Evolutionary conservation across 257 asterid species (phyloP).

Genomic region (Lavandula angustifolia): DNA sequence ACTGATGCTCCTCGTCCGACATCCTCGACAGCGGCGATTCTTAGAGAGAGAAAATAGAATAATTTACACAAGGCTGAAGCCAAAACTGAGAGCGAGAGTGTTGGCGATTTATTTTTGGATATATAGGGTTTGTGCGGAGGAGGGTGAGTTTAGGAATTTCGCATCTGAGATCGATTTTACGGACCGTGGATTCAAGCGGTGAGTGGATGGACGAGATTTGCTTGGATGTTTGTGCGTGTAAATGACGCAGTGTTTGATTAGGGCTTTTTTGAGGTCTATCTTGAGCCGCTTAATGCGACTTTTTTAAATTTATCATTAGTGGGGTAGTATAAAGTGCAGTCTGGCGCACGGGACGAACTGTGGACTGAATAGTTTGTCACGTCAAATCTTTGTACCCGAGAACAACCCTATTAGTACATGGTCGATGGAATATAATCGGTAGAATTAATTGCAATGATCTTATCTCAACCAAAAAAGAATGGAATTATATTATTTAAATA

Average conservation of each 20-base stretch:
- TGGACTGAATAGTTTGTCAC: too few relatives aligned
- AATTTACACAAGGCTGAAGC: neutral
- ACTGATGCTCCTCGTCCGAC: constrained; percentile 76
- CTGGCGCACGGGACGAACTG: too few relatives aligned
- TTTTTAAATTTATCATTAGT: neutral
- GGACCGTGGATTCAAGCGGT: constrained; percentile 22
- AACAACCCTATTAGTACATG: too few relatives aligned
- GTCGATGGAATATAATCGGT: too few relatives aligned
- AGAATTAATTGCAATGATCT: too few relatives aligned
- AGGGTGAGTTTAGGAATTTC: constrained; percentile 33
- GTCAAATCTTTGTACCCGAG: neutral
- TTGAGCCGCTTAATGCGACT: neutral
- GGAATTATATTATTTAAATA: too few relatives aligned
- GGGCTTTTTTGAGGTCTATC: constrained; percentile 10
- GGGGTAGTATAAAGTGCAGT: too few relatives aligned
- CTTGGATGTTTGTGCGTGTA: constrained; percentile 31
- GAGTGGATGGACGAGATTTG: constrained; percentile 37
- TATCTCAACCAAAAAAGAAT: too few relatives aligned
- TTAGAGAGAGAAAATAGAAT: constrained; percentile 5
- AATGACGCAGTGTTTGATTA: constrained; percentile 39
- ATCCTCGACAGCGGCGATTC: constrained; percentile 35
- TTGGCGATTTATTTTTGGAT: neutral
- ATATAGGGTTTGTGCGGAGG: constrained; percentile 26
- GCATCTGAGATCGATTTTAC: neutral
- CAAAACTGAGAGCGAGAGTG: neutral